These are phyloP conservation scores for Amanita polypyramis DNA, from an alignment of 768 basidiomycete genomes.

Conservation along the genomic window DNA sequence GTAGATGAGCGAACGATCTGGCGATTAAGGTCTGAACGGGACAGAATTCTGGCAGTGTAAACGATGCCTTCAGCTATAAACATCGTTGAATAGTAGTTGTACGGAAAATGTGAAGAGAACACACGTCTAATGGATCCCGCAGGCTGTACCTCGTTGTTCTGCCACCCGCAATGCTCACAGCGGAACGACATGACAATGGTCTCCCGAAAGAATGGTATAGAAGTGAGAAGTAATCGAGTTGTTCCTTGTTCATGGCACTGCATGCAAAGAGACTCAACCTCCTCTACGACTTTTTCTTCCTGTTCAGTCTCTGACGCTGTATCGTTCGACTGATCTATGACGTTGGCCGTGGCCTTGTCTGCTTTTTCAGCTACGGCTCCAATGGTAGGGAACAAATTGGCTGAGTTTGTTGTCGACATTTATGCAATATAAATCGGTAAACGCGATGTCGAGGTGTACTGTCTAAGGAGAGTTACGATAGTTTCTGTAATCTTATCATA, in stretches of 20 bases:
- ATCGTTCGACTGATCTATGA: not conserved
- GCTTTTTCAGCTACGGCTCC: conserved; percentile 42
- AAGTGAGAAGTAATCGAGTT: conserved; percentile 82
- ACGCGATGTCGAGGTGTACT: not conserved
- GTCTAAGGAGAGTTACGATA: not conserved
- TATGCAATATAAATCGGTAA: not conserved
- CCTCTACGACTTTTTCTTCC: conserved; percentile 63
- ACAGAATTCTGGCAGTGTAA: conserved; percentile 73
- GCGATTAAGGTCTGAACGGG: conserved; percentile 74
- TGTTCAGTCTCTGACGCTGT: conserved; percentile 21
- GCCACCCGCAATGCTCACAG: conserved; percentile 83
- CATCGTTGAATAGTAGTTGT: not conserved
- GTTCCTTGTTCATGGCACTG: conserved; percentile 85
- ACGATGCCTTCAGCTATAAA: conserved; percentile 65
- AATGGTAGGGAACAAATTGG: conserved; percentile 44
- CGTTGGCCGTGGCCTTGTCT: conserved; percentile 18
- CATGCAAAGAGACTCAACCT: conserved; percentile 92
- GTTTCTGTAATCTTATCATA: not conserved
- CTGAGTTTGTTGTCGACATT: not conserved
- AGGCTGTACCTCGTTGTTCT: conserved; percentile 91
- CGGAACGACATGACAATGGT: conserved; percentile 95
- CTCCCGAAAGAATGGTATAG: conserved; percentile 92
- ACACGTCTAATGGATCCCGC: conserved; percentile 79
- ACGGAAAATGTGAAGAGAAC: conserved; percentile 15
- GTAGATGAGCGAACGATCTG: conserved; percentile 86